phyloP scores from a whole-genome alignment of 768 basidiomycete species.

The Leucogyrophana mollusca region DNA sequence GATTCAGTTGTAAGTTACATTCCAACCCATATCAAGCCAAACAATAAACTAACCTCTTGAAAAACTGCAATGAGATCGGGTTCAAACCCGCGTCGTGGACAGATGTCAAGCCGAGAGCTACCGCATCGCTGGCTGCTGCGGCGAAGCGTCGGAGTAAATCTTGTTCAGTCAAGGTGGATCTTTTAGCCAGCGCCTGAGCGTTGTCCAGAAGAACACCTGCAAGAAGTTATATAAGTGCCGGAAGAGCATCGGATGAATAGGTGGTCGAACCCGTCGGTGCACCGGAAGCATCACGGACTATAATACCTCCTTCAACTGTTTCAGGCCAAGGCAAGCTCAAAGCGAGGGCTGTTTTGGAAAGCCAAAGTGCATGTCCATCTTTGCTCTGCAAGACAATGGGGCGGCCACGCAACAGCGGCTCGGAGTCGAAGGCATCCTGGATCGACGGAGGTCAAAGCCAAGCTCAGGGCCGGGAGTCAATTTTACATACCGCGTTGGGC shows the following conservation, averaged over 20 bases:
- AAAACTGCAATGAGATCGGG: conserved; percentile 71
- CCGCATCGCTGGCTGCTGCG: conserved; percentile 63
- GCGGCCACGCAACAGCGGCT: conserved; percentile 64
- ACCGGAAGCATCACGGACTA: conserved; percentile 65
- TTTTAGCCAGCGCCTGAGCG: conserved; percentile 72
- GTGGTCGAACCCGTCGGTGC: conserved; percentile 69
- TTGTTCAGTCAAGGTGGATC: conserved; percentile 60
- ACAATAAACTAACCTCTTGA: conserved; percentile 53
- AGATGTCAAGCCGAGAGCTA: conserved; percentile 72
- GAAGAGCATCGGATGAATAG: neutral
- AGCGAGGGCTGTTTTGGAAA: conserved; percentile 62
- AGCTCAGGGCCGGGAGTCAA: neutral
- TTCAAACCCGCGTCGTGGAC: conserved; percentile 85
- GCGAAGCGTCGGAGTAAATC: conserved; percentile 63
- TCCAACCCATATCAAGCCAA: conserved; percentile 1
- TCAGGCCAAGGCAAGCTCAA: conserved; percentile 62
- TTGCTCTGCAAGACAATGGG: conserved; percentile 80
- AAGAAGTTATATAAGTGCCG: too few species aligned
- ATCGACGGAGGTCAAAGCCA: conserved; percentile 1
- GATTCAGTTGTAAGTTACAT: conserved; percentile 8
- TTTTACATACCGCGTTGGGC: conserved; percentile 63
- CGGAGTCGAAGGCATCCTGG: conserved; percentile 71
- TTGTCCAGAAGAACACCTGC: conserved; percentile 82
- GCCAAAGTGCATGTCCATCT: conserved; percentile 89
- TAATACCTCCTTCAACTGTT: conserved; percentile 75